Conservation (phyloP, 371 early-diverging fungal species). For the Saksenaea vasiformis region DNA sequence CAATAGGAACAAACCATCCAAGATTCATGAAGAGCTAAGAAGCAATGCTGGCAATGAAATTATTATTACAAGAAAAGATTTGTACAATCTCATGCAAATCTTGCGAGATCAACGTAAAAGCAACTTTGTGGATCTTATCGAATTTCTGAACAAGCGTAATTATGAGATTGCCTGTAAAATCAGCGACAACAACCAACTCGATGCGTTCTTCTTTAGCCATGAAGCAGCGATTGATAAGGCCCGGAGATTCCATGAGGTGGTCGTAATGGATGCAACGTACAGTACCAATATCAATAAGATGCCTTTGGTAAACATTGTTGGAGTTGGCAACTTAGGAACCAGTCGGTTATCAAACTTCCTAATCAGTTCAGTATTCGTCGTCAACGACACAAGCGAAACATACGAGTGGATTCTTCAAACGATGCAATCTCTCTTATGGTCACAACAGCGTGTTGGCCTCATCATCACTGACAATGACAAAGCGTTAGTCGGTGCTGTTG, state of each 20-base stretch:
- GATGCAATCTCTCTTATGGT: neutral
- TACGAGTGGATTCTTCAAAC: slow-evolving; percentile 7
- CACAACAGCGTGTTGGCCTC: neutral
- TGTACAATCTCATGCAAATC: neutral
- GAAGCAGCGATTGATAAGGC: neutral
- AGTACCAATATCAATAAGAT: slow-evolving; percentile 49
- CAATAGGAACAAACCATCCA: neutral
- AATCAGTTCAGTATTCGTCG: neutral
- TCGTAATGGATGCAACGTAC: slow-evolving; percentile 48
- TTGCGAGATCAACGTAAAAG: too few species aligned
- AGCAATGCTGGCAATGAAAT: neutral
- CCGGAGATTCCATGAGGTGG: neutral
- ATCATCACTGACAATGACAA: slow-evolving; percentile 11
- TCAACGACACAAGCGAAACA: neutral
- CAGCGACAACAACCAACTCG: neutral
- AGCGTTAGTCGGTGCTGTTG: neutral
- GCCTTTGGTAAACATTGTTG: slow-evolving; percentile 58
- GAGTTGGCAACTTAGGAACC: slow-evolving; percentile 46
- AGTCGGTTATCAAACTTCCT: neutral
- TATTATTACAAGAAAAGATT: neutral
- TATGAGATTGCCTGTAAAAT: neutral
- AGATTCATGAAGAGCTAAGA: neutral
- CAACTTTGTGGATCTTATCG: too few species aligned
- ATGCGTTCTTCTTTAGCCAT: neutral
- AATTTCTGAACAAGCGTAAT: neutral